These are phyloP conservation scores for Vitis vinifera DNA, from an alignment of 164 flowering plant species.

Conservation along the genomic window ASM3070453v1 NC_081805.1:21989501-21990000, in stretches of 20 bases:
- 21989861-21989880: constrained; percentile 54
- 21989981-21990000: too few relatives aligned
- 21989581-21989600: constrained; percentile 78
- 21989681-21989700: constrained; percentile 57
- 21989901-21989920: constrained; percentile 53
- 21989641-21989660: constrained; percentile 65
- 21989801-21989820: constrained; percentile 59
- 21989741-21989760: constrained; percentile 57
- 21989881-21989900: constrained; percentile 81
- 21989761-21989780: constrained; percentile 69
- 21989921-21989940: too few relatives aligned
- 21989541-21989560: constrained; percentile 61
- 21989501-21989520: constrained; percentile 23
- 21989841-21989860: constrained; percentile 30
- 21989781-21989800: constrained; percentile 65
- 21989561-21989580: constrained; percentile 86
- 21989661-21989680: constrained; percentile 40
- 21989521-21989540: constrained; percentile 30
- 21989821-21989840: constrained; percentile 45
- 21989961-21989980: too few relatives aligned
- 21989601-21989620: constrained; percentile 53
- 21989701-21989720: constrained; percentile 64
- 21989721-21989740: constrained; percentile 62
- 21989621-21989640: constrained; percentile 37
- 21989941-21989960: too few relatives aligned